These are phyloP conservation scores for Phytophthora multivora DNA, from an alignment of 352 stramenopile species.

Conservation along the genomic window DNA sequence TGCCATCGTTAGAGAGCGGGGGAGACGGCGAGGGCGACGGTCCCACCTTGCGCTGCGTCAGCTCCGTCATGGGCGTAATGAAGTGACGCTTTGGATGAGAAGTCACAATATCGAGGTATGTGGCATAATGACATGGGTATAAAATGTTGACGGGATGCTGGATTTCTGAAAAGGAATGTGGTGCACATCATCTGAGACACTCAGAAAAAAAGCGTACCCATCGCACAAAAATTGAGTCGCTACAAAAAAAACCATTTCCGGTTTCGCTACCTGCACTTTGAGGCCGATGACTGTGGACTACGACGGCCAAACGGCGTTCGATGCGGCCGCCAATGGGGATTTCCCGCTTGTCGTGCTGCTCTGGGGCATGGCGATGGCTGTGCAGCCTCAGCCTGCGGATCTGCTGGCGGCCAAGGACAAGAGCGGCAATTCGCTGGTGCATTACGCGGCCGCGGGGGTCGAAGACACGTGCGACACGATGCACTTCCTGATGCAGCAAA, in stretches of 20 bases:
- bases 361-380: constrained; percentile 84
- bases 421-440: constrained; percentile 58
- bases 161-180: constrained; percentile 20
- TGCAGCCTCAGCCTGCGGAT: constrained; percentile 56
- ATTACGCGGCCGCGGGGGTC: constrained; percentile 59
- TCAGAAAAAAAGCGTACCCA: background rate
- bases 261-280: constrained; percentile 9
- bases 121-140: background rate
- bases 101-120: constrained; percentile 2
- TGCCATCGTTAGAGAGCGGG: constrained; percentile 17
- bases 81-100: background rate
- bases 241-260: background rate
- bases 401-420: constrained; percentile 53
- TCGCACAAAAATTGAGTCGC: background rate
- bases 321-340: constrained; percentile 77
- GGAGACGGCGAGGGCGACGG: constrained; percentile 11
- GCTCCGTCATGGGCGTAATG: constrained; percentile 26
- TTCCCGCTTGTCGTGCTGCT: constrained; percentile 87
- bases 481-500: constrained; percentile 84
- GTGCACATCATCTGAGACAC: constrained; percentile 18
- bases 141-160: background rate
- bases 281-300: constrained; percentile 64
- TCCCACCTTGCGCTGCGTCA: constrained; percentile 62
- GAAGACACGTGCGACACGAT: constrained; percentile 66
- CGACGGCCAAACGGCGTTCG: constrained; percentile 76